Percentiles rank a stretch among this genome's conserved stretches.
Conservation (phyloP, 306 rosid genomes). For the Vigna angularis region DNA sequence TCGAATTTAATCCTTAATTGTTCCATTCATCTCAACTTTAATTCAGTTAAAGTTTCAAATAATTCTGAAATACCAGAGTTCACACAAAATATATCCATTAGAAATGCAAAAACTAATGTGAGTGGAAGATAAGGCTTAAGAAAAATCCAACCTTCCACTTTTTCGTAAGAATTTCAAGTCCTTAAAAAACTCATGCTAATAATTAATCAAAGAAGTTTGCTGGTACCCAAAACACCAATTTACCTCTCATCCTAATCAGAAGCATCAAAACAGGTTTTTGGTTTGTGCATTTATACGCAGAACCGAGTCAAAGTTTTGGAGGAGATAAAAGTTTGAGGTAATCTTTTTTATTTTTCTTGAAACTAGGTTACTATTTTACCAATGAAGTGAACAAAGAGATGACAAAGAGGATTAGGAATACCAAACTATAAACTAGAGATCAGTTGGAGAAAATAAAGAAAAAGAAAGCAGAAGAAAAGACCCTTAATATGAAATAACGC, state of each 20-base stretch:
- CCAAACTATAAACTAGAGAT: slow-evolving; percentile 31
- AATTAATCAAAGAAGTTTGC: neutral
- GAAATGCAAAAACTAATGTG: neutral
- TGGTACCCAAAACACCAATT: neutral
- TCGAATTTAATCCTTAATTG: neutral
- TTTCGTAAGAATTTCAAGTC: neutral
- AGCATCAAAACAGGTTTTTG: neutral
- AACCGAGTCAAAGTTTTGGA: neutral
- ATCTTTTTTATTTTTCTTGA: slow-evolving; percentile 8
- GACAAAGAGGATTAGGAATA: neutral
- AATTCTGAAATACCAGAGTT: neutral
- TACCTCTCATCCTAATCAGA: neutral
- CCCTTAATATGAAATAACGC: slow-evolving; percentile 44
- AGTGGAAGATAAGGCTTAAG: neutral
- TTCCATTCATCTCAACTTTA: neutral
- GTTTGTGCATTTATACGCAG: neutral
- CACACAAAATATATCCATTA: neutral
- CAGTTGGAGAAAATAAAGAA: slow-evolving; percentile 2
- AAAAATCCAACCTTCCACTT: slow-evolving; percentile 30
- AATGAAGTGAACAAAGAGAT: slow-evolving; percentile 37
- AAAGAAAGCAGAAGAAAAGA: slow-evolving; percentile 19
- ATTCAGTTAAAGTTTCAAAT: neutral
- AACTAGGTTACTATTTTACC: slow-evolving; percentile 13
- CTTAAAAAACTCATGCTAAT: neutral
- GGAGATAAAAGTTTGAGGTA: neutral